Evolutionary conservation across 2,329 filamentous ascomycete species (phyloP).

Genomic region (Penicillium janthinellum): DNA sequence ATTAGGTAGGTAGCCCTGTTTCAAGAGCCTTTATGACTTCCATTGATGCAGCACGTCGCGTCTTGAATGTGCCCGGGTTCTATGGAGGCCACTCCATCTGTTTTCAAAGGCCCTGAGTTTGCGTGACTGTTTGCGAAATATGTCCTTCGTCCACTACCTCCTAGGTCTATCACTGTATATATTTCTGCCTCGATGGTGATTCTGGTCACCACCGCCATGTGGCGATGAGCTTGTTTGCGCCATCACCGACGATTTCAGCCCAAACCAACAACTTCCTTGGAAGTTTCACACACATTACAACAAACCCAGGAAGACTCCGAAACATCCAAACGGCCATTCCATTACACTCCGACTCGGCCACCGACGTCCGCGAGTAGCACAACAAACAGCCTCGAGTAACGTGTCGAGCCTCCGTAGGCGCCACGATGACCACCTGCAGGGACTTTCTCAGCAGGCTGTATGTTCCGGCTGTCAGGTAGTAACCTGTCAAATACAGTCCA

Average conservation of each 20-base stretch:
- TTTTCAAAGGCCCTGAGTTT: neutral
- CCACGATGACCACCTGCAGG: neutral
- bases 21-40: neutral
- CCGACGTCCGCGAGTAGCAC: neutral
- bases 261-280: neutral
- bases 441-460: neutral
- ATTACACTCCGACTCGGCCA: neutral
- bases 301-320: neutral
- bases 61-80: neutral
- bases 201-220: conserved; percentile 4
- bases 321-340: conserved; percentile 1
- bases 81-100: neutral
- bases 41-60: neutral
- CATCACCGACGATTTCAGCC: neutral
- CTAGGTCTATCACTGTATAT: neutral
- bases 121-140: no score
- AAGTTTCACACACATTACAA: neutral
- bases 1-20: neutral
- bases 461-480: neutral
- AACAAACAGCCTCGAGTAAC: conserved; percentile 11
- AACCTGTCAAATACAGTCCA: no score
- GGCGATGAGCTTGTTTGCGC: conserved; percentile 14
- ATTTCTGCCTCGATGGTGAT: neutral
- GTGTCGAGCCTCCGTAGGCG: neutral
- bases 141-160: no score